Evolutionary conservation across 306 rosid genomes (phyloP).

Genomic region (Begonia masoniana): DNA sequence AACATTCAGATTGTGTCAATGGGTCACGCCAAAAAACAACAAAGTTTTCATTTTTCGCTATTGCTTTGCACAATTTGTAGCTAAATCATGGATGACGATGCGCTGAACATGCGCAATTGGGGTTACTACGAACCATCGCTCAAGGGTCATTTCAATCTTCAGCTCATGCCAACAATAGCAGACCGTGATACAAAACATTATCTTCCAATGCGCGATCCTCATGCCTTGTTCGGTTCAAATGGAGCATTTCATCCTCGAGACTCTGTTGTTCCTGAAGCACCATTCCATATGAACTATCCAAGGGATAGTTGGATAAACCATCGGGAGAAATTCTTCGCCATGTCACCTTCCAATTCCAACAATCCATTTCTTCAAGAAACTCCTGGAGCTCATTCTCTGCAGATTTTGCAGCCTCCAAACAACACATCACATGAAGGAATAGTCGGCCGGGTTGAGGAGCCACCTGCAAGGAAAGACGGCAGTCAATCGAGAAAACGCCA

Average conservation of each 20-base stretch:
- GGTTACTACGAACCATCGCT: slow-evolving; percentile 91
- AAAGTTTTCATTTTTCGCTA: slow-evolving; percentile 9
- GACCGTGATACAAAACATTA: slow-evolving; percentile 72
- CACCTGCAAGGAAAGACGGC: slow-evolving; percentile 42
- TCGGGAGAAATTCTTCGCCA: slow-evolving; percentile 64
- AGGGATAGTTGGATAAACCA: slow-evolving; percentile 74
- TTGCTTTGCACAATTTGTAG: slow-evolving; percentile 37
- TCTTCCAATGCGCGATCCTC: slow-evolving; percentile 68
- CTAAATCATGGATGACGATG: slow-evolving; percentile 80
- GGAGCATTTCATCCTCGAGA: slow-evolving; percentile 59
- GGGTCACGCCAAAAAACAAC: slow-evolving; percentile 16
- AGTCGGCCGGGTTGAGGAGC: slow-evolving; percentile 44
- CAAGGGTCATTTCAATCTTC: slow-evolving; percentile 80
- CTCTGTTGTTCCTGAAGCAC: slow-evolving; percentile 43
- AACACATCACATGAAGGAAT: slow-evolving; percentile 30
- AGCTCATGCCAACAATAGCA: slow-evolving; percentile 78
- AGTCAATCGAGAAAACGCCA: slow-evolving; percentile 66
- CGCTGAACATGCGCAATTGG: slow-evolving; percentile 91
- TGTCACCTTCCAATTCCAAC: slow-evolving; percentile 61
- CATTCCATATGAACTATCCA: slow-evolving; percentile 50
- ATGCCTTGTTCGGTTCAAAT: slow-evolving; percentile 41
- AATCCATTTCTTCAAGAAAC: slow-evolving; percentile 64
- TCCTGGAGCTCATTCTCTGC: slow-evolving; percentile 54
- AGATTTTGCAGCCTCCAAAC: slow-evolving; percentile 40
- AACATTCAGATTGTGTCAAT: slow-evolving; percentile 1